Conservation (phyloP, 2,329 filamentous ascomycete genomes). For the Leptographium radiaticola region DNA sequence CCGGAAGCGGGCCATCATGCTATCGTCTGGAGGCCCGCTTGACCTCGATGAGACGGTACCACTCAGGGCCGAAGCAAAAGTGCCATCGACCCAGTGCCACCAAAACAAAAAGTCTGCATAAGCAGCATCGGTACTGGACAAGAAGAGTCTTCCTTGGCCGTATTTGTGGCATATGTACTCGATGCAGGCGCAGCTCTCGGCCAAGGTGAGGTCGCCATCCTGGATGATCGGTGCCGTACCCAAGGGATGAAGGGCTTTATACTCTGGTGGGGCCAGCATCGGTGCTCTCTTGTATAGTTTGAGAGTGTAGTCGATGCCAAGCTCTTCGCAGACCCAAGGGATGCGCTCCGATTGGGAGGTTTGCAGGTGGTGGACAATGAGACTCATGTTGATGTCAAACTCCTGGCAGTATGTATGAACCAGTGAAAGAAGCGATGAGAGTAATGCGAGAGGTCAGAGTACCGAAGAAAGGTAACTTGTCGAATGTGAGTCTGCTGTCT, state of each 20-base stretch:
- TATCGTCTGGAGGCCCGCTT: constrained; percentile 3
- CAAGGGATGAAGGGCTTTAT: constrained; percentile 32
- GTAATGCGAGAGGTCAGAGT: neutral
- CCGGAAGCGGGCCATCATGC: neutral
- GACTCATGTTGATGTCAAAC: neutral
- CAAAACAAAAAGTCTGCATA: constrained; percentile 53
- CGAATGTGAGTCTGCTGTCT: no score
- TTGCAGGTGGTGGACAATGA: constrained; percentile 39
- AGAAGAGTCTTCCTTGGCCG: constrained; percentile 32
- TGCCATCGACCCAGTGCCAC: constrained; percentile 44
- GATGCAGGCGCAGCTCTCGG: constrained; percentile 45
- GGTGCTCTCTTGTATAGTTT: constrained; percentile 20
- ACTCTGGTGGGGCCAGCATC: constrained; percentile 20
- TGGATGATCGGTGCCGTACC: constrained; percentile 48
- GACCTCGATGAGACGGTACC: constrained; percentile 19
- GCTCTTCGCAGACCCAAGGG: constrained; percentile 52
- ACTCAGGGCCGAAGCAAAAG: constrained; percentile 25
- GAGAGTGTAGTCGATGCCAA: constrained; percentile 36
- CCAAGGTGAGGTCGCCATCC: constrained; percentile 39
- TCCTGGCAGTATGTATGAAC: neutral
- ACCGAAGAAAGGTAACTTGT: no score
- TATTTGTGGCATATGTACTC: constrained; percentile 49
- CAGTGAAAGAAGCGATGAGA: neutral
- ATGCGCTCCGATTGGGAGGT: constrained; percentile 51
- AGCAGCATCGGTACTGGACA: constrained; percentile 28